These are phyloP conservation scores for Trichomonas tenax DNA, from an alignment of 208 protist genomes.

Conservation along the genomic window DNA sequence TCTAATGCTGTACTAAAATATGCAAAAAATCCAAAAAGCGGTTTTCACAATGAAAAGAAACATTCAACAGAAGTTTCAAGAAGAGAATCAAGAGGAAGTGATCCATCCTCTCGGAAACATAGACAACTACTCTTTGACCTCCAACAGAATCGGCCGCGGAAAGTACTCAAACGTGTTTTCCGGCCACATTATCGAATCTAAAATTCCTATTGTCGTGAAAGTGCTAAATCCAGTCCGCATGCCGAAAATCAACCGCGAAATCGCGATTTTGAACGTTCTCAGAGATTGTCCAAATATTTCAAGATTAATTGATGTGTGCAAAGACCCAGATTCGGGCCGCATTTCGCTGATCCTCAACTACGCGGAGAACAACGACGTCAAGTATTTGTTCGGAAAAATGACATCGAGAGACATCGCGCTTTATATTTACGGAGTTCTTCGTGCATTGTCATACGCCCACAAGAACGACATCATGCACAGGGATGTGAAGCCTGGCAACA, in stretches of 20 bases:
- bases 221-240: background rate
- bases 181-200: background rate
- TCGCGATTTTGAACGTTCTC: background rate
- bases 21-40: too few species aligned
- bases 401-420: background rate
- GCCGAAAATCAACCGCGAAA: background rate
- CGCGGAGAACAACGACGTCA: background rate
- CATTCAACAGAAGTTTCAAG: background rate
- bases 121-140: background rate
- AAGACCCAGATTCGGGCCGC: background rate
- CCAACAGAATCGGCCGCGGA: background rate
- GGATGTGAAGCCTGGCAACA: constrained; percentile 96
- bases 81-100: background rate
- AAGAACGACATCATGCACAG: background rate
- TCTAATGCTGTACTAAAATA: too few species aligned
- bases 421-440: constrained; percentile 3
- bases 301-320: background rate
- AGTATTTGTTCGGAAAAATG: background rate
- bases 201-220: background rate
- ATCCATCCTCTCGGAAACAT: background rate
- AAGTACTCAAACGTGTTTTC: constrained; percentile 1
- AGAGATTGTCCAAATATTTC: background rate
- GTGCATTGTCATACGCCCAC: background rate
- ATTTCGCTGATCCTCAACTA: background rate
- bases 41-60: background rate